These are phyloP conservation scores for Tolypocladium paradoxum DNA, from an alignment of 2,329 filamentous ascomycete genomes.

Conservation along the genomic window DNA sequence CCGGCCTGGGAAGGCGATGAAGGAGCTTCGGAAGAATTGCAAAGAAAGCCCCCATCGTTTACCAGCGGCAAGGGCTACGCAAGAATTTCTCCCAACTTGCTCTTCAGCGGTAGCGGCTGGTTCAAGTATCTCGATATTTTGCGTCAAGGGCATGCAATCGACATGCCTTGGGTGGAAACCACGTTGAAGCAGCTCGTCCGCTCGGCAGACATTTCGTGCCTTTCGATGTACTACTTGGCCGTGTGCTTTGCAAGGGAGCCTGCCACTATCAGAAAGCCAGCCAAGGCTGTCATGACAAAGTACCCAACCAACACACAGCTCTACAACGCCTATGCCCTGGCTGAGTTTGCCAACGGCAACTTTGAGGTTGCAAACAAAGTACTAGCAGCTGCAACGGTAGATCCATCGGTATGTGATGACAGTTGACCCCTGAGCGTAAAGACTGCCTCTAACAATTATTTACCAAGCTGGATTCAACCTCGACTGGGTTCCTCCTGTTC, in stretches of 20 bases:
- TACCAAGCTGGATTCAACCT: slow-evolving; percentile 8
- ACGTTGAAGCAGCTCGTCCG: slow-evolving; percentile 50
- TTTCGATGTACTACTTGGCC: slow-evolving; percentile 62
- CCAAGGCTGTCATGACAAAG: slow-evolving; percentile 63
- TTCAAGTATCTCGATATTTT: slow-evolving; percentile 30
- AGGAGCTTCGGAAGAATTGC: slow-evolving; percentile 9
- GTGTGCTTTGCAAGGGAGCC: slow-evolving; percentile 49
- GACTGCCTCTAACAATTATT: background rate
- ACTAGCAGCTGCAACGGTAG: slow-evolving; percentile 50
- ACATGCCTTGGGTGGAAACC: slow-evolving; percentile 38
- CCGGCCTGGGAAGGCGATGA: slow-evolving; percentile 2
- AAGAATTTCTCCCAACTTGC: slow-evolving; percentile 33
- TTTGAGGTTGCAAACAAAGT: slow-evolving; percentile 50
- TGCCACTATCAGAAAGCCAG: slow-evolving; percentile 51
- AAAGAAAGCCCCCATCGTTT: slow-evolving; percentile 18
- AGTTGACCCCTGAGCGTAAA: background rate
- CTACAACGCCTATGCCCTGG: slow-evolving; percentile 70
- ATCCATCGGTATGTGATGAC: slow-evolving; percentile 17
- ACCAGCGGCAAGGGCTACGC: slow-evolving; percentile 15
- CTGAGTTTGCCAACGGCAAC: slow-evolving; percentile 53
- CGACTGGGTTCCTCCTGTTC: slow-evolving; percentile 34
- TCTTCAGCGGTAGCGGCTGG: slow-evolving; percentile 37
- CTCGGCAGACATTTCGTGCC: slow-evolving; percentile 12
- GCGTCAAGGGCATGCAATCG: slow-evolving; percentile 12
- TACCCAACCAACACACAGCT: slow-evolving; percentile 53